These are phyloP conservation scores for Echria macrotheca DNA, from an alignment of 495 filamentous ascomycete species.

Conservation along the genomic window DNA sequence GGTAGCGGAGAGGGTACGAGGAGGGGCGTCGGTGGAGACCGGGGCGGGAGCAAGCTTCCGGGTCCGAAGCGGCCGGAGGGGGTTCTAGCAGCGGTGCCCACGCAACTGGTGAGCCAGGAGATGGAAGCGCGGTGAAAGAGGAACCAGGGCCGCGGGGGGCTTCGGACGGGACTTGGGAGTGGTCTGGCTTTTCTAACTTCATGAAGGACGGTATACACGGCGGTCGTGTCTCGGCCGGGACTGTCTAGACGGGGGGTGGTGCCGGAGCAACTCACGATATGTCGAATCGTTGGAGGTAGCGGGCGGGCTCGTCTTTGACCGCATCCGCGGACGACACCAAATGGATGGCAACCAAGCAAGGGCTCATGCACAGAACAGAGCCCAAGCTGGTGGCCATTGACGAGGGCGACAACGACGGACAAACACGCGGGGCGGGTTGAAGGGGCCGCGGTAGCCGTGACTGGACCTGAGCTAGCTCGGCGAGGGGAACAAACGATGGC, in stretches of 20 bases:
- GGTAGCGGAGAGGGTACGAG: too few species aligned
- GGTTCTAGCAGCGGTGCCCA: slow-evolving; percentile 6
- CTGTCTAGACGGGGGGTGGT: too few species aligned
- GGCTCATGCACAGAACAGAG: slow-evolving; percentile 5
- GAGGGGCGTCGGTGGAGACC: too few species aligned
- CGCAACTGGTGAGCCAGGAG: slow-evolving; percentile 6
- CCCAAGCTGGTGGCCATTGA: slow-evolving; percentile 7
- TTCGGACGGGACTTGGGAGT: slow-evolving; percentile 6
- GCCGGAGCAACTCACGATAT: too few species aligned
- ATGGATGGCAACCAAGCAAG: background rate
- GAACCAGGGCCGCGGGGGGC: slow-evolving; percentile 9
- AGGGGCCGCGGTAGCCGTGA: slow-evolving; percentile 2
- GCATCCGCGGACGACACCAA: background rate
- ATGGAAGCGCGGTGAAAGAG: slow-evolving; percentile 5
- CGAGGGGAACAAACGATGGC: background rate
- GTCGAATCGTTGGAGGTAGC: too few species aligned
- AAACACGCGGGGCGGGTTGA: background rate
- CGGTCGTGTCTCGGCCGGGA: too few species aligned
- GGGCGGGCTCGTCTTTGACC: too few species aligned
- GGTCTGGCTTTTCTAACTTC: slow-evolving; percentile 15
- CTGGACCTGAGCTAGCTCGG: background rate
- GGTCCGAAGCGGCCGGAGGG: slow-evolving; percentile 10
- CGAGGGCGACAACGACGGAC: background rate
- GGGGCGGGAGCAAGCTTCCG: slow-evolving; percentile 12
- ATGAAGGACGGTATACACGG: too few species aligned